Percentiles rank a stretch among this genome's conserved stretches.
Evolutionary conservation across 495 filamentous ascomycete genomes (phyloP).

Genomic region (Parachaetomium inaequale): DNA sequence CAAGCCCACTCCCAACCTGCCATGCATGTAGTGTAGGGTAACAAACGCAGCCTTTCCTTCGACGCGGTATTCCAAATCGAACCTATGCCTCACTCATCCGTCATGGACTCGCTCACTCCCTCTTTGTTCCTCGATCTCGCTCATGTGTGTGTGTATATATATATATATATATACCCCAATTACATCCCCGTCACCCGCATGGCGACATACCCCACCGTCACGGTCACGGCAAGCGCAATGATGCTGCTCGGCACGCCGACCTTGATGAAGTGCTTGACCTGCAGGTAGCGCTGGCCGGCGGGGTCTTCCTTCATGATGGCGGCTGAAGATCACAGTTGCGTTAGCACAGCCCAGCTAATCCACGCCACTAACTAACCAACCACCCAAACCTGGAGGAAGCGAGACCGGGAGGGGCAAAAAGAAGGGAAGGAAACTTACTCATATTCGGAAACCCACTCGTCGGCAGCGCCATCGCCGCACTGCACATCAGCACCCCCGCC

Average conservation of each 20-base stretch:
- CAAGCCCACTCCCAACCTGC: background rate
- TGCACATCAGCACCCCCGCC: slow-evolving; percentile 63
- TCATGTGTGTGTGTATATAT: background rate
- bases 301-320: slow-evolving; percentile 99
- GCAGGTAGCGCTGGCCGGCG: slow-evolving; percentile 84
- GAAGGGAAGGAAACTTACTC: slow-evolving; percentile 61
- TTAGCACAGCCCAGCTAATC: no score
- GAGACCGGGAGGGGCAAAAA: background rate
- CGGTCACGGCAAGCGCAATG: slow-evolving; percentile 74
- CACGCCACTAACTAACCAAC: background rate
- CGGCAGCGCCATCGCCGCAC: slow-evolving; percentile 80
- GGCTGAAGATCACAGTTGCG: slow-evolving; percentile 50
- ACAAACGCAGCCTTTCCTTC: background rate
- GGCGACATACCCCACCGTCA: slow-evolving; percentile 81
- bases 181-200: slow-evolving; percentile 78
- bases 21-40: background rate
- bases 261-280: slow-evolving; percentile 90
- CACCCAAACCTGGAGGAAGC: background rate
- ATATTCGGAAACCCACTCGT: slow-evolving; percentile 98
- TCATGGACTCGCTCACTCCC: no score
- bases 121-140: background rate
- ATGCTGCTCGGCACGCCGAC: slow-evolving; percentile 83
- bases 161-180: no score
- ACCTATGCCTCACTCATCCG: background rate
- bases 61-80: background rate